A percentile compares a stretch with the other conserved stretches of the same genome.
Conservation (phyloP, 2,329 filamentous ascomycete species). For the Alternaria sp. region DNA sequence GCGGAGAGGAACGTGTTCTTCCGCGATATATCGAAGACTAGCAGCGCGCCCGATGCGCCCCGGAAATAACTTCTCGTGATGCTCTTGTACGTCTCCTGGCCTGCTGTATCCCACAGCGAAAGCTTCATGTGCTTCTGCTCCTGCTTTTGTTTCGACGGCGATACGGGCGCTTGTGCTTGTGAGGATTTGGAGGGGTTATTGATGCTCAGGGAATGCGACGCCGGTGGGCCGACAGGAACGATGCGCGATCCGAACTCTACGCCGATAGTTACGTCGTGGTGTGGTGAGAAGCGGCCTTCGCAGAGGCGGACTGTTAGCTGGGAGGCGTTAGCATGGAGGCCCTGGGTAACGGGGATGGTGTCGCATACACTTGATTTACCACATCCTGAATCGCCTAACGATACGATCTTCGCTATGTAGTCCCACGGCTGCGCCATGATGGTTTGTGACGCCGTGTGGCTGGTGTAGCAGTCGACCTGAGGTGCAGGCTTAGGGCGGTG, state of each 20-base stretch:
- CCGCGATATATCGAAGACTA: slow-evolving; percentile 94
- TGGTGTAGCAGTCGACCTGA: not conserved
- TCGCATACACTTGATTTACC: slow-evolving; percentile 77
- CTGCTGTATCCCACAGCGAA: slow-evolving; percentile 93
- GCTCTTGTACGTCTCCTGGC: slow-evolving; percentile 96
- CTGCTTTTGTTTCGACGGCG: slow-evolving; percentile 41
- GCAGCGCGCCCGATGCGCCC: slow-evolving; percentile 75
- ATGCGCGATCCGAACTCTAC: slow-evolving; percentile 95
- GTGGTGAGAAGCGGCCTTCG: slow-evolving; percentile 91
- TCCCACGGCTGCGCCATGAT: slow-evolving; percentile 78
- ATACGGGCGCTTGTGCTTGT: slow-evolving; percentile 20
- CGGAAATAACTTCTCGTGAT: slow-evolving; percentile 95
- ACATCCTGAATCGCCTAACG: slow-evolving; percentile 94
- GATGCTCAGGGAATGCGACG: slow-evolving; percentile 64
- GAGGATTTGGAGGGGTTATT: slow-evolving; percentile 53
- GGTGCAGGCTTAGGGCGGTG: not conserved
- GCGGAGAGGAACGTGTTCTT: slow-evolving; percentile 85
- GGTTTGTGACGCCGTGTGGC: slow-evolving; percentile 12
- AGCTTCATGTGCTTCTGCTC: slow-evolving; percentile 85
- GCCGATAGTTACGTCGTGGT: slow-evolving; percentile 96
- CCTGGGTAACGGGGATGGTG: not conserved
- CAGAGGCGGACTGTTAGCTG: slow-evolving; percentile 91
- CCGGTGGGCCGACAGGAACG: slow-evolving; percentile 85
- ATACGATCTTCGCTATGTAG: slow-evolving; percentile 98
- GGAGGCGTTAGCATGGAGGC: slow-evolving; percentile 15